Evolutionary conservation across 2,329 filamentous ascomycete species (phyloP).

Genomic region (Esteya vermicola): DNA sequence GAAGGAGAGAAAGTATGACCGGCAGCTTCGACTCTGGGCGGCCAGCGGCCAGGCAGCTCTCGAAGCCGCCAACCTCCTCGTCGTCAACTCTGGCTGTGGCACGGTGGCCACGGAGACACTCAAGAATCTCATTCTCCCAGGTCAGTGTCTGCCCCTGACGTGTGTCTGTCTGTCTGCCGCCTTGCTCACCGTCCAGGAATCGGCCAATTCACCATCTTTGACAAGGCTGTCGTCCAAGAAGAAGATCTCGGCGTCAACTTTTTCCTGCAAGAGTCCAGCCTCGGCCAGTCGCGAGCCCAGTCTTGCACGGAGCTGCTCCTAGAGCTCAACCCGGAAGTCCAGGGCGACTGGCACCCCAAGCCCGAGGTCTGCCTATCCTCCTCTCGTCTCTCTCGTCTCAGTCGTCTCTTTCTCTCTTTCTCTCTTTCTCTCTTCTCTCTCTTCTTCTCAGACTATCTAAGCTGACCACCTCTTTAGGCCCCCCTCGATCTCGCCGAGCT

Average conservation of each 20-base stretch:
- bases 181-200: too few relatives aligned
- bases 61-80: conserved; percentile 79
- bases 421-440: too few relatives aligned
- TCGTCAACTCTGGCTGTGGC: conserved; percentile 78
- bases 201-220: conserved; percentile 81
- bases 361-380: conserved; percentile 20
- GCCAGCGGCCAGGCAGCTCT: conserved; percentile 81
- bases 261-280: conserved; percentile 68
- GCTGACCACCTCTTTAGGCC: neutral
- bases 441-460: too few relatives aligned
- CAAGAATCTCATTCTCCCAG: conserved; percentile 93
- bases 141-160: conserved; percentile 25
- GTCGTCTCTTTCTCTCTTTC: neutral
- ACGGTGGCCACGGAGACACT: conserved; percentile 81
- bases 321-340: conserved; percentile 87
- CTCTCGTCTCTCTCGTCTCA: neutral
- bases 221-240: conserved; percentile 62
- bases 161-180: neutral
- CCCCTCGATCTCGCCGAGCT: conserved; percentile 14
- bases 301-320: conserved; percentile 62
- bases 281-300: conserved; percentile 67
- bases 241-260: conserved; percentile 91
- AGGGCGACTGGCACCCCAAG: conserved; percentile 54
- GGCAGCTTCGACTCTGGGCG: conserved; percentile 90
- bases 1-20: conserved; percentile 73